A percentile compares a stretch with the other conserved stretches of the same genome.
These are phyloP conservation scores for Amphicarpaea edgeworthii DNA, from an alignment of 306 rosid genomes.

Conservation along the genomic window DNA sequence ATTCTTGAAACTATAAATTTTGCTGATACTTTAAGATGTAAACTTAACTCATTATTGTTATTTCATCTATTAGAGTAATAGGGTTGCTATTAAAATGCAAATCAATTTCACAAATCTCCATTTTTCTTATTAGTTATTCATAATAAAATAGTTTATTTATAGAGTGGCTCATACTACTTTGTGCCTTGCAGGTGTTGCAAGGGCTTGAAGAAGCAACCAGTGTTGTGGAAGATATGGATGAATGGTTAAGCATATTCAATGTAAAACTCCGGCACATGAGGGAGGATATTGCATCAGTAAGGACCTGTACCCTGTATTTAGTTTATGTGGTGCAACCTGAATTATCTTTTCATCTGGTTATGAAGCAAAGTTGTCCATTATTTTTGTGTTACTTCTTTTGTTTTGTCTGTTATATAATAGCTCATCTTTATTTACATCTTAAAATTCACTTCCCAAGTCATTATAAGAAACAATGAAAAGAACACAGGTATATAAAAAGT, in stretches of 20 bases:
- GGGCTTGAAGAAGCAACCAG: slow-evolving; percentile 85
- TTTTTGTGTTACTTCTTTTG: slow-evolving; percentile 8
- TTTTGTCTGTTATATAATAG: slow-evolving; percentile 26
- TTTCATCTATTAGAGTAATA: slow-evolving; percentile 3
- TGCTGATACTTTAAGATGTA: slow-evolving; percentile 8
- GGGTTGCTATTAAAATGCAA: slow-evolving; percentile 28
- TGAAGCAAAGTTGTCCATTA: neutral
- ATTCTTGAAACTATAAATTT: slow-evolving; percentile 29
- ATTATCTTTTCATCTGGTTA: slow-evolving; percentile 22
- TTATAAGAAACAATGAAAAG: neutral
- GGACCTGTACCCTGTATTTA: slow-evolving; percentile 39
- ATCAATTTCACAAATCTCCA: slow-evolving; percentile 8
- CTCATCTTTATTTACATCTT: slow-evolving; percentile 17
- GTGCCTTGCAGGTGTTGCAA: slow-evolving; percentile 74
- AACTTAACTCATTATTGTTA: slow-evolving; percentile 19
- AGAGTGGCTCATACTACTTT: slow-evolving; percentile 14
- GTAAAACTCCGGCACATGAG: slow-evolving; percentile 98
- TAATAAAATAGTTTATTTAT: neutral
- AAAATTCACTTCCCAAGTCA: slow-evolving; percentile 14
- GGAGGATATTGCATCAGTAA: slow-evolving; percentile 96
- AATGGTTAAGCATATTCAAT: slow-evolving; percentile 92
- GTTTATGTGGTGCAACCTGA: slow-evolving; percentile 13
- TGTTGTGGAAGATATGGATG: slow-evolving; percentile 98
- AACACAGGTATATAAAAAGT: neutral
- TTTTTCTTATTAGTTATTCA: slow-evolving; percentile 15